Conservation (phyloP, 164 flowering plant genomes). For the Stephania yunnanensis region DNA sequence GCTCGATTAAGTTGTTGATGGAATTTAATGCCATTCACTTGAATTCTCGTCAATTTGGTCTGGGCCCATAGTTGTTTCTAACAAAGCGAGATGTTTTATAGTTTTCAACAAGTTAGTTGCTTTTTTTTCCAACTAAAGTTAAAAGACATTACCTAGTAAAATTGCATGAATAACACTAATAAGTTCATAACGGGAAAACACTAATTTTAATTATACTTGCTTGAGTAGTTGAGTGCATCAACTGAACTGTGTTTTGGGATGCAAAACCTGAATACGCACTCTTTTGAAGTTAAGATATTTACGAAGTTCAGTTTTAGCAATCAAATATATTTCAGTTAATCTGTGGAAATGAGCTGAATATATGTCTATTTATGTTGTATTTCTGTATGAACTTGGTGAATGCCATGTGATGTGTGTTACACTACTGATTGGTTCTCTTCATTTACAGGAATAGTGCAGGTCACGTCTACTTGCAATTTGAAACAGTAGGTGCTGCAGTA, state of each 20-base stretch:
- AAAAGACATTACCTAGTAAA: background rate
- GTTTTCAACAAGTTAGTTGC: too few relatives aligned
- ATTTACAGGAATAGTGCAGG: constrained; percentile 73
- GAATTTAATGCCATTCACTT: background rate
- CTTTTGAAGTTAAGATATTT: background rate
- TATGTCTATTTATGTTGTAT: background rate
- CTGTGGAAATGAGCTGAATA: background rate
- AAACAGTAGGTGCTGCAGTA: constrained; percentile 55
- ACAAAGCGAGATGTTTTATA: too few relatives aligned
- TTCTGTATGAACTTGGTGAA: background rate
- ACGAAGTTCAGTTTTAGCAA: background rate
- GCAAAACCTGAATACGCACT: background rate
- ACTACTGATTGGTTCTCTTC: background rate
- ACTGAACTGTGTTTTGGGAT: background rate
- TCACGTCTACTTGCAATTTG: constrained; percentile 71
- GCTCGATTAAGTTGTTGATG: background rate
- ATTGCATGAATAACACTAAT: background rate
- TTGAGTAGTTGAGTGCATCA: background rate
- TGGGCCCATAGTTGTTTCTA: too few relatives aligned
- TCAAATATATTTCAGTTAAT: background rate
- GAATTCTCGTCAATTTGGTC: background rate
- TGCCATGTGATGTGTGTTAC: background rate
- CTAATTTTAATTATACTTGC: background rate
- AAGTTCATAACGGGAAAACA: background rate
- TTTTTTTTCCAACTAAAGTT: too few relatives aligned